phyloP scores from a whole-genome alignment of 202 grass and related monocot species.

The Cymbopogon flexuosus region DNA sequence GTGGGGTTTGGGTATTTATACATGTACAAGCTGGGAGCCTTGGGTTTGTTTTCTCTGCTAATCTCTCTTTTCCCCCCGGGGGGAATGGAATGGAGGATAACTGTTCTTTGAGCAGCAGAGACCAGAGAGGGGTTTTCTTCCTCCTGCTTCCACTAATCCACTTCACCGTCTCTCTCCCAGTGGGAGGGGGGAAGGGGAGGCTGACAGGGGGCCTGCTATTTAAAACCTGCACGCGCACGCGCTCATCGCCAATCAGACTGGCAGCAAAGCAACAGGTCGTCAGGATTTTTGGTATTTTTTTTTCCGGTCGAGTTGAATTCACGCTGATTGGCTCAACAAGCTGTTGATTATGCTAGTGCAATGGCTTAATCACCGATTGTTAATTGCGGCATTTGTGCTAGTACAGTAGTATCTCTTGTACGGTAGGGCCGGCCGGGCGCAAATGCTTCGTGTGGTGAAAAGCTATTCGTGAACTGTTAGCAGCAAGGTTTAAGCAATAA shows the following conservation, averaged over 20 bases:
- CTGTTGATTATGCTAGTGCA: slow-evolving; percentile 13
- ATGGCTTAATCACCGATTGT: slow-evolving; percentile 8
- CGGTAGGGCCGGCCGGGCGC: not conserved
- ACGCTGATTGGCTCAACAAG: not conserved
- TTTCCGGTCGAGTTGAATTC: not conserved
- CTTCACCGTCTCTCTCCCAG: not conserved
- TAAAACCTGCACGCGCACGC: slow-evolving; percentile 25
- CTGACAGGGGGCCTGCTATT: not conserved
- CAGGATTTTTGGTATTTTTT: not conserved
- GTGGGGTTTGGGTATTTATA: slow-evolving; percentile 43
- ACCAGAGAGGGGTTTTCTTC: not conserved
- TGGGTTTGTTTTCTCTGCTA: not conserved
- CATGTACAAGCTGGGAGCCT: slow-evolving; percentile 18
- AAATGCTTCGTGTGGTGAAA: not conserved
- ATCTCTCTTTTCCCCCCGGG: not conserved
- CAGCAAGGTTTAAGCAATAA: not conserved
- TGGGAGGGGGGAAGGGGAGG: not conserved
- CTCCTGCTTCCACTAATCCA: not conserved
- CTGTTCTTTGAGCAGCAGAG: not conserved
- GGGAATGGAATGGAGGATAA: slow-evolving; percentile 4
- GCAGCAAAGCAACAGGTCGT: not conserved
- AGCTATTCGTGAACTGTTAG: not conserved
- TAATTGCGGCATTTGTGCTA: not conserved
- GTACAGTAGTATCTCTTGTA: not conserved
- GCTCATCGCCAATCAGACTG: not conserved